phyloP scores from a whole-genome alignment of 2,329 filamentous ascomycete species.

The Ophiosphaerella herpotricha region DNA sequence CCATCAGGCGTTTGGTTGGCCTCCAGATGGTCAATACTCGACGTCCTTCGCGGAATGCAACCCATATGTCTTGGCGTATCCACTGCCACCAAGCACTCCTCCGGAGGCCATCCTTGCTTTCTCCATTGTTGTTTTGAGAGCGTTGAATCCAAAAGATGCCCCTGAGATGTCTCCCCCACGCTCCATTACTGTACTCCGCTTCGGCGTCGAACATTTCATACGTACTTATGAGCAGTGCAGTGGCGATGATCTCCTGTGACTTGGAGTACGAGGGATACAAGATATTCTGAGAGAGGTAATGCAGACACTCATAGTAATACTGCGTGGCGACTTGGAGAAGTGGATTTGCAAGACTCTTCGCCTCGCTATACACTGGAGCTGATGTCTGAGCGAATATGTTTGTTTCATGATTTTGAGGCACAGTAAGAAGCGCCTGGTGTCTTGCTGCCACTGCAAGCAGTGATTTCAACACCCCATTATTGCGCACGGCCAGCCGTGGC shows the following conservation, averaged over 20 bases:
- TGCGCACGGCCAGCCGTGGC: conserved; percentile 51
- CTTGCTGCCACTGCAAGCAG: conserved; percentile 61
- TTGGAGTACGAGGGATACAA: conserved; percentile 62
- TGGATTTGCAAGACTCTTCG: conserved; percentile 25
- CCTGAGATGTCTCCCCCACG: conserved; percentile 66
- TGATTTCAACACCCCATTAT: conserved; percentile 62
- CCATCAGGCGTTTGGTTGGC: conserved; percentile 55
- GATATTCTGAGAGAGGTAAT: conserved; percentile 65
- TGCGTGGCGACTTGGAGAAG: conserved; percentile 47
- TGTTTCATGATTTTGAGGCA: conserved; percentile 23
- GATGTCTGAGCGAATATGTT: conserved; percentile 35
- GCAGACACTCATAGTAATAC: conserved; percentile 68
- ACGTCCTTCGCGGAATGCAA: conserved; percentile 63
- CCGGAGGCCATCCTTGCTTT: conserved; percentile 57
- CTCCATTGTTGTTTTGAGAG: conserved; percentile 65
- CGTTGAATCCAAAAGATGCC: conserved; percentile 70
- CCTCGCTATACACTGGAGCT: conserved; percentile 10
- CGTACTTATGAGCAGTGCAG: conserved; percentile 63
- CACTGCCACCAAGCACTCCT: conserved; percentile 69
- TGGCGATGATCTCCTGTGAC: conserved; percentile 63
- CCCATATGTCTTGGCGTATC: conserved; percentile 69
- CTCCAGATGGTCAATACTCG: conserved; percentile 63
- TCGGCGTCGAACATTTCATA: conserved; percentile 70
- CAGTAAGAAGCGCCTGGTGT: conserved; percentile 52
- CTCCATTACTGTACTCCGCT: conserved; percentile 47